Evolutionary conservation across 345 rosid genomes (phyloP), one percentile per base, ranked within the genome.

Genomic region (Salix dunnii): DNA sequence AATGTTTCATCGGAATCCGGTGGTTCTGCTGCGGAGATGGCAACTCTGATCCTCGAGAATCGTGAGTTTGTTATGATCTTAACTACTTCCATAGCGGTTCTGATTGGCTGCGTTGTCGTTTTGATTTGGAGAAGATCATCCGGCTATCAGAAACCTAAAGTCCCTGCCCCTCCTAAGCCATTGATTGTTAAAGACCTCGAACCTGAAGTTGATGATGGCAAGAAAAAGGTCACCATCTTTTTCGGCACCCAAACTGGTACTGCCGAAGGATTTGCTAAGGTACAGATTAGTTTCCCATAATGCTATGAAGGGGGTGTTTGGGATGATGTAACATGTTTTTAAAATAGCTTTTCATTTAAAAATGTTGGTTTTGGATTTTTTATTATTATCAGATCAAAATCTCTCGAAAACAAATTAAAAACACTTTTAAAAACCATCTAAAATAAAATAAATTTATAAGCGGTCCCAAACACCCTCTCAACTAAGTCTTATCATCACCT

Each of bases 181-280:
- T 76, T 89, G 83, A 74, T 87, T 46, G 79, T 86, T 49, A 87
- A 87, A 20, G 91, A 92, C 1, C 82, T 74, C 1, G 97, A 91
- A 40, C 80, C 68, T 14, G 90, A 86, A 76, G 80, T 62, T 33
- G 89, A 77, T 28, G 81, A 88, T 55, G 94, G 91, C 25, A 87
- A 87, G 87, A 88, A 80, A 17, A 85, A 86, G 66, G 93, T 92
- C 78, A 83, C 92, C 70, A 78, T 92, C 70, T 85, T 92, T 79
- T 92, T 83, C 72, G 97, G 94, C 70, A 92, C 97, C 8, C 97
- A 92, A 84, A 92, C 97, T 48, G 97, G 97, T 42, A 92, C 94
- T 0, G 95, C 97, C 3, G 97, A 89, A 77, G 97, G 95, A 30
- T 90, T 92, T 70, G 89, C 97, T 31, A 92, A 90, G 92, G 94